Evolutionary conservation across 2,329 filamentous ascomycete species (phyloP).

Genomic region (Ceratocystis cacaofunesta): DNA sequence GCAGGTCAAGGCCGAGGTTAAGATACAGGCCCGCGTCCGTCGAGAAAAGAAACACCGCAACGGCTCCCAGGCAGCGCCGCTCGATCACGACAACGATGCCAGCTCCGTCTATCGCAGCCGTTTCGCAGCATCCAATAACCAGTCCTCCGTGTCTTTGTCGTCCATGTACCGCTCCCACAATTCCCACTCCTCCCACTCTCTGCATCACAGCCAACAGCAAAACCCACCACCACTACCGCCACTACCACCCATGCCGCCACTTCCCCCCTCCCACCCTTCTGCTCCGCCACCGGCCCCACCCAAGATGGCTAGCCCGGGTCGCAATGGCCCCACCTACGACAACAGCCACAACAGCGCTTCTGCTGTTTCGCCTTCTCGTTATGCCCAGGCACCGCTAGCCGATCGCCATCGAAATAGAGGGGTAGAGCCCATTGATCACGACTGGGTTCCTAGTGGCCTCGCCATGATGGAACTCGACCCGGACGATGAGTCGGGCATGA

Average conservation of each 20-base stretch:
- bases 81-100: background rate
- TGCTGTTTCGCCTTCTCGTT: background rate
- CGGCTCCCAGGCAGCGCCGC: slow-evolving; percentile 8
- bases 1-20: slow-evolving; percentile 42
- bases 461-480: slow-evolving; percentile 17
- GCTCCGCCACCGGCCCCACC: background rate
- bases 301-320: slow-evolving; percentile 5
- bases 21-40: slow-evolving; percentile 36
- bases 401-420: slow-evolving; percentile 22
- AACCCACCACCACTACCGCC: slow-evolving; percentile 16
- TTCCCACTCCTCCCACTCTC: background rate
- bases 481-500: slow-evolving; percentile 22
- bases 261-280: background rate
- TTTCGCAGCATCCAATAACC: slow-evolving; percentile 14
- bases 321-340: background rate
- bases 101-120: background rate
- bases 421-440: slow-evolving; percentile 21
- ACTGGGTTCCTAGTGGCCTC: slow-evolving; percentile 24
- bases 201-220: background rate
- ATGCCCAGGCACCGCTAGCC: background rate
- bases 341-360: slow-evolving; percentile 17
- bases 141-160: slow-evolving; percentile 15
- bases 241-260: background rate
- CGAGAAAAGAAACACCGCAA: slow-evolving; percentile 33
- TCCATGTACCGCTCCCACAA: slow-evolving; percentile 4